Evolutionary conservation across 352 stramenopile species (phyloP).

Genomic region (Pythium volutum): DNA sequence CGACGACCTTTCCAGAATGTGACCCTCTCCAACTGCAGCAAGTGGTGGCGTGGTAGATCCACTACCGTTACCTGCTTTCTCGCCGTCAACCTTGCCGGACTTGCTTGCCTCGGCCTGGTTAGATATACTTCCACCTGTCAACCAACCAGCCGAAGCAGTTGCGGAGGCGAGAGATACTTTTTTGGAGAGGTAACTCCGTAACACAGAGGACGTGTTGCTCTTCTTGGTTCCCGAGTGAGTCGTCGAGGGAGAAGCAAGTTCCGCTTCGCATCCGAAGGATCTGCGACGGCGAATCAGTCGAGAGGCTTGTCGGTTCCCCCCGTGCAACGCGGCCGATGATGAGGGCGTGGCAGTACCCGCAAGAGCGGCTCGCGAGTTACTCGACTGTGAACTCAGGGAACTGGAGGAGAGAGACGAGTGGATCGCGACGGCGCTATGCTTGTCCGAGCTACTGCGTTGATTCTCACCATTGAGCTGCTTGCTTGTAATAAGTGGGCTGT

Average conservation of each 20-base stretch:
- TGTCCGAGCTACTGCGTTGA: background rate
- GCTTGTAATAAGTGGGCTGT: constrained; percentile 11
- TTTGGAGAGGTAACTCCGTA: constrained; percentile 51
- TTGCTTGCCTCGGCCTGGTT: constrained; percentile 3
- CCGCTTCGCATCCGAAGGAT: constrained; percentile 70
- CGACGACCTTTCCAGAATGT: constrained; percentile 4
- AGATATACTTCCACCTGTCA: background rate
- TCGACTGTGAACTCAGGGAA: constrained; percentile 24
- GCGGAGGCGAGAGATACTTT: constrained; percentile 22
- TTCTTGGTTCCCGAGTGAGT: constrained; percentile 31
- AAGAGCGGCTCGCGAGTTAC: constrained; percentile 7
- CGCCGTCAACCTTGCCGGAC: background rate
- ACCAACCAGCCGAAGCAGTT: constrained; percentile 16
- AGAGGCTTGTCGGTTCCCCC: background rate
- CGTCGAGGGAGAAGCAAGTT: constrained; percentile 31
- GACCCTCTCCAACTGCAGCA: background rate
- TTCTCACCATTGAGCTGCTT: constrained; percentile 9
- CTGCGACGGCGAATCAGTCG: constrained; percentile 55
- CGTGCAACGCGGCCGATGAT: constrained; percentile 1
- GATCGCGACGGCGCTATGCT: background rate
- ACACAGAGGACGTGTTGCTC: constrained; percentile 31
- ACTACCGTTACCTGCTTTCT: constrained; percentile 5
- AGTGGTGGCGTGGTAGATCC: constrained; percentile 24
- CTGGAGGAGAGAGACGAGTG: constrained; percentile 21
- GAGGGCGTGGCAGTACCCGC: constrained; percentile 4